Conservation (phyloP, 345 rosid genomes). For the Acer yangbiense region DNA sequence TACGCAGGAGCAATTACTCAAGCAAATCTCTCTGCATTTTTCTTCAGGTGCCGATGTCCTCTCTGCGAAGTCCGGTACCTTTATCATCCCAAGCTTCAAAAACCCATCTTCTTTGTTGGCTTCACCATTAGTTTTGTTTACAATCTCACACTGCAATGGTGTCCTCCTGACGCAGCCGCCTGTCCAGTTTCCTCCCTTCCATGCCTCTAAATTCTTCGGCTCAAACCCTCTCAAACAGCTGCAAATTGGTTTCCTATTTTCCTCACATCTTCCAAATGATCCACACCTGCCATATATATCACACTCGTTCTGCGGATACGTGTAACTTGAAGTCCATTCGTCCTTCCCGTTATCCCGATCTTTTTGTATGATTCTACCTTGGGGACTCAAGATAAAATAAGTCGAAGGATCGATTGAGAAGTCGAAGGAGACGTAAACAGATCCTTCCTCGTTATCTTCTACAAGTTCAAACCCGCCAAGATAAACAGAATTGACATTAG, state of each 20-base stretch:
- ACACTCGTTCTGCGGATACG: constrained; percentile 26
- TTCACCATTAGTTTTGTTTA: constrained; percentile 17
- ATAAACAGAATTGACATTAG: constrained; percentile 25
- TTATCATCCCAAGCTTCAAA: constrained; percentile 34
- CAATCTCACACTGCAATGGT: constrained; percentile 34
- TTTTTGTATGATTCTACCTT: constrained; percentile 31
- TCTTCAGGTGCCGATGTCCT: constrained; percentile 16
- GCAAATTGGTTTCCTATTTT: constrained; percentile 38
- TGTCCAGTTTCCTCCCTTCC: constrained; percentile 44
- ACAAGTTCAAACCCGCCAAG: constrained; percentile 30
- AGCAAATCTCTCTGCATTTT: constrained; percentile 40
- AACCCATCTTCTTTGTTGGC: constrained; percentile 44
- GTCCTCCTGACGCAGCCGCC: constrained; percentile 49
- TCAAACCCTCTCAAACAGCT: constrained; percentile 54
- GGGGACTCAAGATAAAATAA: constrained; percentile 28
- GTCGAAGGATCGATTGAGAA: not conserved
- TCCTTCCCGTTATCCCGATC: constrained; percentile 20
- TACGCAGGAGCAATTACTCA: constrained; percentile 50
- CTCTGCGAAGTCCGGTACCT: constrained; percentile 44
- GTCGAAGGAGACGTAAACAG: constrained; percentile 9
- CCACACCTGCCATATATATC: constrained; percentile 57
- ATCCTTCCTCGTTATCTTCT: constrained; percentile 28
- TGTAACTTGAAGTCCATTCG: constrained; percentile 13
- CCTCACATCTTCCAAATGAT: constrained; percentile 38
- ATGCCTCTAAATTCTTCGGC: constrained; percentile 42